These are phyloP conservation scores for Aspergillus sp. DNA, from an alignment of 2,329 filamentous ascomycete genomes.

Conservation along the genomic window DNA sequence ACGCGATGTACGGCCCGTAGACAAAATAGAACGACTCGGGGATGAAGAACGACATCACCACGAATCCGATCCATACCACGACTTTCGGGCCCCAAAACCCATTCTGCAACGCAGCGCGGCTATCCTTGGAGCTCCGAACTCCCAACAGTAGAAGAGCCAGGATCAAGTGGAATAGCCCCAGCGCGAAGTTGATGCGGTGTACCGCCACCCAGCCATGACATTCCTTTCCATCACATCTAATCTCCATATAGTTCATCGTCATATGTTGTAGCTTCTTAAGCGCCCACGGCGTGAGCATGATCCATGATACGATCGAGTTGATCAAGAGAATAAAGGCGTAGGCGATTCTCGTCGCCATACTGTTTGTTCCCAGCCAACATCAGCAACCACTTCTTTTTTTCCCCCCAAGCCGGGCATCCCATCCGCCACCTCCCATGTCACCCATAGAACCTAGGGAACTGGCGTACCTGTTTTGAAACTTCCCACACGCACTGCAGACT, in stretches of 20 bases:
- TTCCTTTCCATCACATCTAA: slow-evolving; percentile 80
- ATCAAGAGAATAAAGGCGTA: slow-evolving; percentile 90
- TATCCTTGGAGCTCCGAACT: slow-evolving; percentile 77
- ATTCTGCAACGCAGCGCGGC: slow-evolving; percentile 83
- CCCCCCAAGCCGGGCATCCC: not conserved
- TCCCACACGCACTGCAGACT: slow-evolving; percentile 90
- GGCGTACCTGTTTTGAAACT: slow-evolving; percentile 82
- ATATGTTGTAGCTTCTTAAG: slow-evolving; percentile 90
- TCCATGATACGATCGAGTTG: slow-evolving; percentile 96
- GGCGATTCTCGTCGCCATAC: slow-evolving; percentile 92
- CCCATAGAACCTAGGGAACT: not conserved
- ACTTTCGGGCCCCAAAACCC: slow-evolving; percentile 99
- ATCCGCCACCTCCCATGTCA: not conserved
- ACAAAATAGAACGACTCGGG: slow-evolving; percentile 90
- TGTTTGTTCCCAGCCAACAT: slow-evolving; percentile 30
- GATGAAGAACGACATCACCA: slow-evolving; percentile 90
- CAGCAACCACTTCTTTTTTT: slow-evolving; percentile 8
- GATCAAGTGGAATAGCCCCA: slow-evolving; percentile 86
- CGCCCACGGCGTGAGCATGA: slow-evolving; percentile 98
- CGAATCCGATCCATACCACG: slow-evolving; percentile 74
- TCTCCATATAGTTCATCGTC: slow-evolving; percentile 91
- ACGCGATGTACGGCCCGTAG: slow-evolving; percentile 90
- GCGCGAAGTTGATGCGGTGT: slow-evolving; percentile 94
- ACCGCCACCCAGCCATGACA: slow-evolving; percentile 96
- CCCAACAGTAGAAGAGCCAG: slow-evolving; percentile 78